Evolutionary conservation across 441 rosid species (phyloP).

Genomic region (Mallotus japonicus): DNA sequence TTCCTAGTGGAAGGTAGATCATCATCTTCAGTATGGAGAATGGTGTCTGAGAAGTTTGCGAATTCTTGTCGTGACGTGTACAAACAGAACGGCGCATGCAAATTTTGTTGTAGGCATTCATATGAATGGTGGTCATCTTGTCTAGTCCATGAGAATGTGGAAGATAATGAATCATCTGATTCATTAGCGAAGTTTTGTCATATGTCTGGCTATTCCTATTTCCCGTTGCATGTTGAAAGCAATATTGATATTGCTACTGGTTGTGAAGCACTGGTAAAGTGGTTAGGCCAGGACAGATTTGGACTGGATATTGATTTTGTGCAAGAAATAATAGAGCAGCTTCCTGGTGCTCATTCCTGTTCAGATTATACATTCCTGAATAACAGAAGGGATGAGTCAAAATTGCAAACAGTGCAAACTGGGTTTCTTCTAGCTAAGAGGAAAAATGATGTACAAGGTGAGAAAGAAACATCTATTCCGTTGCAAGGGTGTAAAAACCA

Average conservation of each 20-base stretch:
- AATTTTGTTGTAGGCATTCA: constrained; percentile 44
- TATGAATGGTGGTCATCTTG: constrained; percentile 32
- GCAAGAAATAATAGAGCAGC: constrained; percentile 54
- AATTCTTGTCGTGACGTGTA: constrained; percentile 32
- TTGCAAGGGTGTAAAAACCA: constrained; percentile 24
- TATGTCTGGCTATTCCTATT: constrained; percentile 27
- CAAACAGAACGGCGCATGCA: constrained; percentile 30
- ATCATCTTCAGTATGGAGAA: constrained; percentile 50
- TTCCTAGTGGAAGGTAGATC: constrained; percentile 49
- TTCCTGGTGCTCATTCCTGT: constrained; percentile 42
- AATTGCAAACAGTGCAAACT: constrained; percentile 36
- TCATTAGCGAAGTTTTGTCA: constrained; percentile 43
- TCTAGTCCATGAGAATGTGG: constrained; percentile 21
- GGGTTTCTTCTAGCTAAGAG: constrained; percentile 40
- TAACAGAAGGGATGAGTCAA: constrained; percentile 31
- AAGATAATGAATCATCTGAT: constrained; percentile 26
- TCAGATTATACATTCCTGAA: constrained; percentile 37
- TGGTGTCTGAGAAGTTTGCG: constrained; percentile 42
- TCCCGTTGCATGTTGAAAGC: constrained; percentile 26
- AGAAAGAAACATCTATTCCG: constrained; percentile 20
- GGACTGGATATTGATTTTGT: constrained; percentile 54
- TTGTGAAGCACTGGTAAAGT: constrained; percentile 33
- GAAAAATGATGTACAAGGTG: constrained; percentile 28
- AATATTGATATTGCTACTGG: constrained; percentile 32
- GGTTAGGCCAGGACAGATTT: constrained; percentile 59